Evolutionary conservation across 192 early-diverging fungal species (phyloP).

Genomic region (Podila epicladia): DNA sequence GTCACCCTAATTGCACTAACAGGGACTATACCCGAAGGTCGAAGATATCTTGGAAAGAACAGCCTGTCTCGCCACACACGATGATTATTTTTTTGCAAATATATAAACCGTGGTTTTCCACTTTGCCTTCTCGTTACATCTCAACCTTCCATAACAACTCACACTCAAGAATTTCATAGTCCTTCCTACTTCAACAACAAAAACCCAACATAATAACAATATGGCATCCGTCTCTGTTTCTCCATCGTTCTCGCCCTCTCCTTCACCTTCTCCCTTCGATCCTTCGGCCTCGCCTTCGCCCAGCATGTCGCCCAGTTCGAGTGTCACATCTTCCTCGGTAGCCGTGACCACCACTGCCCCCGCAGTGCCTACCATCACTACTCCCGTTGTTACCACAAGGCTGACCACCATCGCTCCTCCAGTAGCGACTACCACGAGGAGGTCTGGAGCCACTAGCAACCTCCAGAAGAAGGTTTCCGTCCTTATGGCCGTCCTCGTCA

Average conservation of each 20-base stretch:
- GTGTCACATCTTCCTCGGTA: neutral
- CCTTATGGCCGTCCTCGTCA: slow-evolving; percentile 14
- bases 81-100: no score
- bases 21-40: no score
- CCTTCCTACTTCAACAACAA: neutral
- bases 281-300: neutral
- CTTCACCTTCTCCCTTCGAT: neutral
- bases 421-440: slow-evolving; percentile 1
- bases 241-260: neutral
- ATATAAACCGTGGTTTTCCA: no score
- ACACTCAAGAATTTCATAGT: no score
- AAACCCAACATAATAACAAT: neutral
- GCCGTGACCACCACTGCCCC: slow-evolving; percentile 6
- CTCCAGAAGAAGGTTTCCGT: slow-evolving; percentile 28
- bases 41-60: no score
- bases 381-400: neutral
- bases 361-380: neutral
- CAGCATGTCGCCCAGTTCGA: neutral
- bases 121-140: no score
- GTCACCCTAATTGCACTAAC: neutral
- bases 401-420: neutral
- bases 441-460: slow-evolving; percentile 16
- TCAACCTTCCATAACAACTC: no score
- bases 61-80: no score
- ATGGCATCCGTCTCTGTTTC: neutral